Conservation (phyloP, 306 rosid species). For the Quercus gilva region DNA sequence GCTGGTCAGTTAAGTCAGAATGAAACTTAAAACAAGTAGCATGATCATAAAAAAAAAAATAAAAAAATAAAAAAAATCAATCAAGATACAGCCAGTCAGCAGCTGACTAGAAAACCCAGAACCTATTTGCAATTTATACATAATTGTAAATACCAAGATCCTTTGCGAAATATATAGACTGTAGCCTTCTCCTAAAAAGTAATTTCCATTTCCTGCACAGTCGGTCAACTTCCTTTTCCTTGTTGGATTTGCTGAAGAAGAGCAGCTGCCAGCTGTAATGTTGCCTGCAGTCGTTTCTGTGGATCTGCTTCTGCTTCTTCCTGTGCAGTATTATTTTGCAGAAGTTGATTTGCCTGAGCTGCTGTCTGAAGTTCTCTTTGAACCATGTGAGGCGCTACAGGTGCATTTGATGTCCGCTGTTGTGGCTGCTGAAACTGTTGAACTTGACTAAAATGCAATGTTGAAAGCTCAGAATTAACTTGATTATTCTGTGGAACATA, state of each 20-base stretch:
- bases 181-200: background rate
- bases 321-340: conserved; percentile 30
- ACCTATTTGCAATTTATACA: background rate
- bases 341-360: conserved; percentile 50
- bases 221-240: conserved; percentile 64
- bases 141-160: background rate
- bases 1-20: background rate
- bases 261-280: conserved; percentile 87
- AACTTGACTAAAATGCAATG: conserved; percentile 54
- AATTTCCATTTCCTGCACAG: background rate
- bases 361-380: conserved; percentile 63
- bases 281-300: conserved; percentile 88
- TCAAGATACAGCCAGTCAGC: background rate
- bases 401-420: conserved; percentile 41
- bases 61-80: background rate
- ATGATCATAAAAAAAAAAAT: background rate
- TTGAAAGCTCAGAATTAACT: conserved; percentile 41
- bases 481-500: conserved; percentile 41
- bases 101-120: background rate
- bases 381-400: conserved; percentile 38
- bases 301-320: conserved; percentile 75
- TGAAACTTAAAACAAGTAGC: background rate
- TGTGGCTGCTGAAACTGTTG: conserved; percentile 48
- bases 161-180: background rate
- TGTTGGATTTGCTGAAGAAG: conserved; percentile 95